Percentiles rank a stretch among this genome's conserved stretches.
Evolutionary conservation across 257 asterid species (phyloP).

Genomic region (Fraxinus quadrangulata): DNA sequence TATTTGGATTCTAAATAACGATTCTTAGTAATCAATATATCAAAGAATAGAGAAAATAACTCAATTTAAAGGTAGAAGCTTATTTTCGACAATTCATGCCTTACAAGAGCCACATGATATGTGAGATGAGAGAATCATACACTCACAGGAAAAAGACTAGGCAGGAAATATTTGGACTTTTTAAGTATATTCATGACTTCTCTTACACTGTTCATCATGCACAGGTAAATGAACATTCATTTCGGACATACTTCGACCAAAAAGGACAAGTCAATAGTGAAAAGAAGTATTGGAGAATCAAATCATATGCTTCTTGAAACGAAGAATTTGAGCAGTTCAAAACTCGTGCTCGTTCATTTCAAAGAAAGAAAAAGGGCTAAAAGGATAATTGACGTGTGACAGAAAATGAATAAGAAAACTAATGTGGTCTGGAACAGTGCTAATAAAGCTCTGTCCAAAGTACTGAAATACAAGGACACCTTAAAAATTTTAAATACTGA

Average conservation of each 20-base stretch:
- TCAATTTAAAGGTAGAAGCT: background rate
- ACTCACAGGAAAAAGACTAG: background rate
- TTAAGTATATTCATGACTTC: background rate
- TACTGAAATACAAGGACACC: background rate
- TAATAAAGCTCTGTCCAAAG: background rate
- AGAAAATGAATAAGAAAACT: background rate
- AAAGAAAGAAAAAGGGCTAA: background rate
- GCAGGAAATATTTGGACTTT: background rate
- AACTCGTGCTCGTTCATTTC: background rate
- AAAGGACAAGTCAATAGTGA: background rate
- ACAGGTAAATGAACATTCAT: background rate
- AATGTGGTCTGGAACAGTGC: background rate
- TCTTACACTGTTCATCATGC: background rate
- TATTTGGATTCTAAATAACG: background rate
- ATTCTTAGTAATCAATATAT: background rate
- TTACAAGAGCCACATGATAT: background rate
- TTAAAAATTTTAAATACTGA: background rate
- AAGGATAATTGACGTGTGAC: background rate
- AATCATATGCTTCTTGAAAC: background rate
- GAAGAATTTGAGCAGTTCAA: background rate
- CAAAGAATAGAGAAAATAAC: background rate
- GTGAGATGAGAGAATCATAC: background rate
- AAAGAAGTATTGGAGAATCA: background rate
- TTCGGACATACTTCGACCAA: background rate
- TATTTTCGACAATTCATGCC: background rate